Evolutionary conservation across 441 rosid genomes (phyloP), one percentile per base, ranked within the genome.

Genomic region (Jatropha podagrica): DNA sequence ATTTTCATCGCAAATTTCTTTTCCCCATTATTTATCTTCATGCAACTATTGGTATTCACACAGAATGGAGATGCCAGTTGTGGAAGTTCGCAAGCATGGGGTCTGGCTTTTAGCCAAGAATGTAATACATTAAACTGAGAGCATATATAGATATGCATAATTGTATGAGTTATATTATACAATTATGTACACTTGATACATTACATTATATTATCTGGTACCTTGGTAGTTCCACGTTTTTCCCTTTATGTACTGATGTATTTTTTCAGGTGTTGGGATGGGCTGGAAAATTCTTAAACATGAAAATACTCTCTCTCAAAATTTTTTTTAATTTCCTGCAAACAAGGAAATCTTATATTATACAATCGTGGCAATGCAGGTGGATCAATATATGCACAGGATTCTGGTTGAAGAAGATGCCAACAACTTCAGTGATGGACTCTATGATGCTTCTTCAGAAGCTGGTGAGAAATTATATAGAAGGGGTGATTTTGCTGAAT

Each of bases 11-110:
- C 17, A 72, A 8, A 23, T 0, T 14, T 18, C 11, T 40, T 37
- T 40, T 64, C 15, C 46, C 38, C 75, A 75, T 74, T 46, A 62
- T 70, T 68, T 54, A 69, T 80, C 56, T 80, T 81, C 69, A 44
- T 80, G 69, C 65, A 72, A 72, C 59, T 71, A 66, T 74, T 82
- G 65, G 54, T 75, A 54, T 82, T 81, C 78, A 79, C 72, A 81
- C 89, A 91, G 95, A 85, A 77, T 93, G 93, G 98, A 91, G 87
- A 88, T 93, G 95, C 96, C 96, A 15, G 89, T 93, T 77, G 96
- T 93, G 74, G 96, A 93, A 80, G 92, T 90, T 82, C 88, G 85
- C 84, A 85, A 84, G 84, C 91, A 88, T 83, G 93, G 96, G 74
- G 91, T 90, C 76, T 87, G 92, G 89, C 92, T 89, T 81, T 82